A percentile compares a stretch with the other conserved stretches of the same genome.
Evolutionary conservation across 352 stramenopile species (phyloP).

Genomic region (Porosira glacialis): DNA sequence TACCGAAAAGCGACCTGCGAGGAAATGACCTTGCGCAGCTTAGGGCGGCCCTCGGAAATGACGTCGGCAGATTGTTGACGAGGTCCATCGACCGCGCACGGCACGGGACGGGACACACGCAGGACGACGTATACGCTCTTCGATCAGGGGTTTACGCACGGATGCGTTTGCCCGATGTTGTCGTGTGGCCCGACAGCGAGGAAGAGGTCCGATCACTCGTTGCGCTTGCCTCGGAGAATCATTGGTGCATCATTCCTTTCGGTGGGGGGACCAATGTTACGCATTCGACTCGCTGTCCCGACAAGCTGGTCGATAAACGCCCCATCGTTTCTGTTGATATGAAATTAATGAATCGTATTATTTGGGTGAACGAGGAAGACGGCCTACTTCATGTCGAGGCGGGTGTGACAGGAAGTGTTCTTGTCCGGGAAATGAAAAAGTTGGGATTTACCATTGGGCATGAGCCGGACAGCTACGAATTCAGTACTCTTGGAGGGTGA

Average conservation of each 20-base stretch:
- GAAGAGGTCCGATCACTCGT: constrained; percentile 85
- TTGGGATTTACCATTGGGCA: constrained; percentile 86
- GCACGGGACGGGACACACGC: constrained; percentile 81
- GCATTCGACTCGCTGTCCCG: constrained; percentile 74
- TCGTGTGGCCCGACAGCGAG: constrained; percentile 86
- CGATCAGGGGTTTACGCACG: constrained; percentile 54
- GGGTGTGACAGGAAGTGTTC: constrained; percentile 86
- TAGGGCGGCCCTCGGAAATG: constrained; percentile 23
- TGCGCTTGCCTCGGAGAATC: constrained; percentile 71
- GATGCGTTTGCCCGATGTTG: constrained; percentile 85
- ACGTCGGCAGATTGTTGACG: constrained; percentile 45
- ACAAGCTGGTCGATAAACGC: constrained; percentile 76
- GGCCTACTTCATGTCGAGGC: constrained; percentile 86
- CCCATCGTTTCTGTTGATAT: constrained; percentile 92
- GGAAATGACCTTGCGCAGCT: constrained; percentile 29
- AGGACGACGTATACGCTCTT: constrained; percentile 81
- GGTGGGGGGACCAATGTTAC: constrained; percentile 90
- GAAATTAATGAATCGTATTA: constrained; percentile 83
- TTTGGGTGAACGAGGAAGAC: constrained; percentile 83
- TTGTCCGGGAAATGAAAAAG: constrained; percentile 85
- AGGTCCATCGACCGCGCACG: constrained; percentile 56
- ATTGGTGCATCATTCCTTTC: constrained; percentile 90
- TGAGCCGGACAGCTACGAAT: constrained; percentile 90
- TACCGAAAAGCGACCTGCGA: constrained; percentile 26
- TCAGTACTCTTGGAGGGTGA: constrained; percentile 90